Base-by-base conservation (phyloP, 2,329 filamentous ascomycete species). In the Emergomyces orientalis region DNA sequence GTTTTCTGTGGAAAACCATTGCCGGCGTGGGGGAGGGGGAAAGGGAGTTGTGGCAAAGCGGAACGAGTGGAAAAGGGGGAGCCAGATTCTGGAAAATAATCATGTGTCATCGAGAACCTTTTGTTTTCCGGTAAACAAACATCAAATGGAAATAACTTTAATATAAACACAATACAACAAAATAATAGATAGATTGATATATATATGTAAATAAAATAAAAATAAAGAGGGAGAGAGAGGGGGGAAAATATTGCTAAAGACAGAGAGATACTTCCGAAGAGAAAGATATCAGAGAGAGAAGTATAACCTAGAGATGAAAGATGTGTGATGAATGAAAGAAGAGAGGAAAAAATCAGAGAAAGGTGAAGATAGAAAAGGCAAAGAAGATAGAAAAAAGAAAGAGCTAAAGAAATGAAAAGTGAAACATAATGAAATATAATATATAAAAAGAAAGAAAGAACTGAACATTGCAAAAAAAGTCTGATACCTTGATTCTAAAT, bases 381-480 rank as follows among this genome's bases (percentile, higher is more conserved):
- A 27, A 25, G 17, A 39, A 45, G 17, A 62, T 6, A 11, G 34
- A 41, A 41, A 47, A 32, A 22, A 11, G 30, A 54, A 43, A 19
- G 27, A 25, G 54, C 52, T 37, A 49, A 22, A 25, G 22, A 25
- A 13, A 45, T 7, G 43, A 3, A 45, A 22, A 54, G 51, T 2
- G 14, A 11, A 63, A 52, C 54, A 52, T 37, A 62, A 30, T 56
- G 54, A 19, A 62, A 37, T 37, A 45, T 62, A 64, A 59, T 57
- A 34, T 37, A 59, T 39, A 58, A 41, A 49, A 52, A 58, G 27
- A 25, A 58, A 27, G 34, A 25, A 45, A 57, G 54, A 25, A 39
- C 22, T 30, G 22, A 17, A 49, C 13, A 49, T 13, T 25, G 45
- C 13, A 25, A 13, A 49, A 51, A 51, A 27, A 30, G 19, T 17